Evolutionary conservation across 495 filamentous ascomycete genomes (phyloP).

Genomic region (Lepraria neglecta): DNA sequence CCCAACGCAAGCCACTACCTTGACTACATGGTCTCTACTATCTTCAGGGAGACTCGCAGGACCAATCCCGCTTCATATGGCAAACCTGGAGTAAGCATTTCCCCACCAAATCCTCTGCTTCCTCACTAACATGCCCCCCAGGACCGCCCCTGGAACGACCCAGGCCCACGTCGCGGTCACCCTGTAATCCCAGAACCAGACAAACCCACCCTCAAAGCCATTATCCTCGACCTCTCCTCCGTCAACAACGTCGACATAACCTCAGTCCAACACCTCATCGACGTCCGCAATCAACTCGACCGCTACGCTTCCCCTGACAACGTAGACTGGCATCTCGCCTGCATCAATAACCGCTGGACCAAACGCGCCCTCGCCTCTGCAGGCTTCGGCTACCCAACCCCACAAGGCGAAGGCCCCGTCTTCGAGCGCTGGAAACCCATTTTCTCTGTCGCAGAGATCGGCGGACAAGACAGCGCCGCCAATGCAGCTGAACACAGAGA

Average conservation of each 20-base stretch:
- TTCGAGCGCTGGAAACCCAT: conserved; percentile 86
- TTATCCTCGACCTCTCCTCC: conserved; percentile 91
- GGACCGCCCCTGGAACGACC: conserved; percentile 95
- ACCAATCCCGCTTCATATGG: conserved; percentile 61
- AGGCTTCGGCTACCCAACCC: conserved; percentile 82
- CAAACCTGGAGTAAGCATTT: conserved; percentile 49
- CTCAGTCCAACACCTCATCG: conserved; percentile 89
- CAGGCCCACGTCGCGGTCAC: conserved; percentile 64
- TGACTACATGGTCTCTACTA: conserved; percentile 65
- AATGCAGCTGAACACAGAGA: conserved; percentile 51
- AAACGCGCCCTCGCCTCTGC: conserved; percentile 89
- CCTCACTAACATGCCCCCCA: conserved; percentile 21
- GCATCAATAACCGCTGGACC: conserved; percentile 95
- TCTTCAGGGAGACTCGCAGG: conserved; percentile 70
- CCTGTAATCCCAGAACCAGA: conserved; percentile 42
- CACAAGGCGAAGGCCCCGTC: conserved; percentile 43
- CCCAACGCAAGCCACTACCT: conserved; percentile 90
- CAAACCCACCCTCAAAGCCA: conserved; percentile 74
- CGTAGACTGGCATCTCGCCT: conserved; percentile 94
- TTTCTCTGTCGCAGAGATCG: conserved; percentile 88
- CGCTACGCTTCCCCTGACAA: conserved; percentile 73
- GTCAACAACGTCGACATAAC: conserved; percentile 97
- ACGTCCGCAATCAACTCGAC: conserved; percentile 96
- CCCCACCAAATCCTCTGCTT: not conserved
- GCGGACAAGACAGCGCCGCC: conserved; percentile 62